phyloP scores from a whole-genome alignment of 257 asterid species.

The Ilex asprella region DNA sequence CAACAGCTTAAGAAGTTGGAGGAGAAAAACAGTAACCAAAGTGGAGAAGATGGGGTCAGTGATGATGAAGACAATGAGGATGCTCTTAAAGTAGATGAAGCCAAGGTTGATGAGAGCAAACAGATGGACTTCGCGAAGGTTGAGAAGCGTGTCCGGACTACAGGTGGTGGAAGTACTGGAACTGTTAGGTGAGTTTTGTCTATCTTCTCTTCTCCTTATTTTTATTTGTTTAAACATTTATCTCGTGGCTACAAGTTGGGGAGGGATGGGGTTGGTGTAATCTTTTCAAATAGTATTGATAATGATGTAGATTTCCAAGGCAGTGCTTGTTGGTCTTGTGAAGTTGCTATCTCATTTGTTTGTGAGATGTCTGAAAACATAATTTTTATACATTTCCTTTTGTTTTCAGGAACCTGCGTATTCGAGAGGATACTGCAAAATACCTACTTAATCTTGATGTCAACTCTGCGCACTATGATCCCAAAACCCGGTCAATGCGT shows the following conservation, averaged over 20 bases:
- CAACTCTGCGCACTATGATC: constrained; percentile 91
- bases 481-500: constrained; percentile 97
- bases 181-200: constrained; percentile 64
- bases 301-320: too few relatives aligned
- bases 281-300: too few relatives aligned
- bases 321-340: too few relatives aligned
- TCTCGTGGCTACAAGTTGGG: neutral
- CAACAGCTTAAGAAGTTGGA: constrained; percentile 86
- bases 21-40: constrained; percentile 63
- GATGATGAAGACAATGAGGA: constrained; percentile 86
- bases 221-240: neutral
- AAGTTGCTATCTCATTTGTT: too few relatives aligned
- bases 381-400: neutral
- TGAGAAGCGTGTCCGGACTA: constrained; percentile 97
- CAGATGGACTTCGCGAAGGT: constrained; percentile 99
- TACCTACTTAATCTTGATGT: constrained; percentile 95
- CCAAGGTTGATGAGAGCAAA: constrained; percentile 96
- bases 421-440: constrained; percentile 94
- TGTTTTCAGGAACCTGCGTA: constrained; percentile 71
- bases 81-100: constrained; percentile 80
- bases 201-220: neutral
- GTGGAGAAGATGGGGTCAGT: constrained; percentile 54
- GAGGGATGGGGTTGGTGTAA: too few relatives aligned
- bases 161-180: constrained; percentile 99
- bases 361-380: too few relatives aligned